Conservation (phyloP, 164 flowering plant species). For the Dillenia suffruticosa region DNA sequence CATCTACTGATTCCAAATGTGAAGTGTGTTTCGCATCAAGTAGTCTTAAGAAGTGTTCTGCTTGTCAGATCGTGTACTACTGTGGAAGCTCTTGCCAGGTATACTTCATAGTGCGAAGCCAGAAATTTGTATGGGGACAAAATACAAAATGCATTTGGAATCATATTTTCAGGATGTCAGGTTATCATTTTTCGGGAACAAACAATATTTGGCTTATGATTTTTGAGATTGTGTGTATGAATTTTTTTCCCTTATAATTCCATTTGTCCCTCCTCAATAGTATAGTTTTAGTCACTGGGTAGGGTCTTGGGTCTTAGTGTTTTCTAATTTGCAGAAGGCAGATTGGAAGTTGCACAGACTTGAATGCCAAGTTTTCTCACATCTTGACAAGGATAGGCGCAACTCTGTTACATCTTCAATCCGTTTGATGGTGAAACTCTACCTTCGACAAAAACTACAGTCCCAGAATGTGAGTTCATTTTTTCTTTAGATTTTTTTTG, state of each 20-base stretch:
- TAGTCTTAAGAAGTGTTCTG: conserved; percentile 76
- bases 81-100: conserved; percentile 93
- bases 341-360: conserved; percentile 89
- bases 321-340: conserved; percentile 48
- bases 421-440: conserved; percentile 80
- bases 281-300: too few relatives aligned
- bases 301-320: too few relatives aligned
- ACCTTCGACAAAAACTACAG: conserved; percentile 64
- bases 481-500: not conserved
- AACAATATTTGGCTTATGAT: not conserved
- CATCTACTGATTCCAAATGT: conserved; percentile 42
- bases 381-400: conserved; percentile 53
- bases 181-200: not conserved
- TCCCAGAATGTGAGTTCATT: conserved; percentile 49
- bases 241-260: not conserved
- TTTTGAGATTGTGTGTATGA: not conserved
- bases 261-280: not conserved
- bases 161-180: too few relatives aligned
- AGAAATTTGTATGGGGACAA: not conserved
- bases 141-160: too few relatives aligned
- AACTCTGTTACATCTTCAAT: conserved; percentile 74
- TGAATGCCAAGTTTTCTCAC: conserved; percentile 64
- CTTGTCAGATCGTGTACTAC: conserved; percentile 76
- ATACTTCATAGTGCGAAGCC: not conserved
- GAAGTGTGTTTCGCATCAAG: conserved; percentile 63